Percentiles rank a stretch among this genome's conserved stretches.
phyloP scores from a whole-genome alignment of 306 rosid genomes.

The Begonia loranthoides region DNA sequence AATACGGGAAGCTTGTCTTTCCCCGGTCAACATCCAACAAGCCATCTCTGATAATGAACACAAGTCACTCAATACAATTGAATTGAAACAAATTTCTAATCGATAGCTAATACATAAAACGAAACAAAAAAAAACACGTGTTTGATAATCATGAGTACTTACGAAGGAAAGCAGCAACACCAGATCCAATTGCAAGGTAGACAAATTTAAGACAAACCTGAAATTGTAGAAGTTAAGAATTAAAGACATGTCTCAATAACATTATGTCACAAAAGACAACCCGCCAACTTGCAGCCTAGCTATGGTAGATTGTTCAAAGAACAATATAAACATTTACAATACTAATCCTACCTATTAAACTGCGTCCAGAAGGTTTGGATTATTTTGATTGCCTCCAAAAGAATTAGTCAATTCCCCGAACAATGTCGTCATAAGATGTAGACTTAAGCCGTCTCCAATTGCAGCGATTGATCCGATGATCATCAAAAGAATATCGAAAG shows the following conservation, averaged over 20 bases:
- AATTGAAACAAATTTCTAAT: no score
- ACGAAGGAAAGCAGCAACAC: conserved; percentile 46
- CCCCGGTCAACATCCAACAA: conserved; percentile 81
- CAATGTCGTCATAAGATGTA: conserved; percentile 52
- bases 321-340: not conserved
- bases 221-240: conserved; percentile 2
- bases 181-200: conserved; percentile 61
- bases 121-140: no score
- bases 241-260: not conserved
- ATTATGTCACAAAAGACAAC: no score
- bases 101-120: no score
- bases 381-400: conserved; percentile 32
- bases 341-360: conserved; percentile 38
- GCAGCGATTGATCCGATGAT: conserved; percentile 48
- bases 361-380: conserved; percentile 23
- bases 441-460: conserved; percentile 39
- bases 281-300: no score
- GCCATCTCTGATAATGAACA: conserved; percentile 42
- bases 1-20: conserved; percentile 73
- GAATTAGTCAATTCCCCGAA: conserved; percentile 51
- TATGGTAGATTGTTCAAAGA: not conserved
- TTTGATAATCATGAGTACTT: conserved; percentile 10
- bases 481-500: conserved; percentile 48
- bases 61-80: not conserved
- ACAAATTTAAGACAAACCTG: conserved; percentile 50